These are phyloP conservation scores for Chaetomiaceae sp. DNA, from an alignment of 2,329 filamentous ascomycete species.

Conservation along the genomic window DNA sequence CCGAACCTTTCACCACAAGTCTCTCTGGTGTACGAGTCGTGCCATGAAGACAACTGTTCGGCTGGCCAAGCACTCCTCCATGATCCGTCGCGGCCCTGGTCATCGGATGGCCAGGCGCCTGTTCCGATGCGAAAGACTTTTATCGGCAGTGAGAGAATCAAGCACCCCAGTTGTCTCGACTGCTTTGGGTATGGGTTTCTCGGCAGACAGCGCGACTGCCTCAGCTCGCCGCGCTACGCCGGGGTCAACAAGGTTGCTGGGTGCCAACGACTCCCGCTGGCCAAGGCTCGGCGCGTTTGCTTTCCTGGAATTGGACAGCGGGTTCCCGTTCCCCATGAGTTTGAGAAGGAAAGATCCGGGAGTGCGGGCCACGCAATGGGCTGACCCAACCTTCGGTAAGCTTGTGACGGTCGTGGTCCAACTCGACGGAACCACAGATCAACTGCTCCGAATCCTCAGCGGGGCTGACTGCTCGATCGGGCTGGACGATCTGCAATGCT, in stretches of 20 bases:
- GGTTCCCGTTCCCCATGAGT: background rate
- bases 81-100: too few species aligned
- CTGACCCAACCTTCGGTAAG: background rate
- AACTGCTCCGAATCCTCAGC: constrained; percentile 6
- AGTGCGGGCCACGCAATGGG: background rate
- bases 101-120: background rate
- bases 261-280: background rate
- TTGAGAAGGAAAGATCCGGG: constrained; percentile 1
- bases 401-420: background rate
- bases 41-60: too few species aligned
- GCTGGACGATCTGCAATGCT: constrained; percentile 10
- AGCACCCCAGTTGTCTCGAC: background rate
- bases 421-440: constrained; percentile 12
- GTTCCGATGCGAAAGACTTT: background rate
- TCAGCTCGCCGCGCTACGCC: background rate
- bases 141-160: background rate
- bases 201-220: background rate
- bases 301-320: background rate
- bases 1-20: too few species aligned
- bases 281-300: background rate
- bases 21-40: too few species aligned
- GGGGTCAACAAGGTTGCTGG: background rate
- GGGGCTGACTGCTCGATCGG: constrained; percentile 11
- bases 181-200: background rate
- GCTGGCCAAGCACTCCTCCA: too few species aligned